Evolutionary conservation across 2,329 filamentous ascomycete species (phyloP).

Genomic region (Phaeoacremonium minimum): DNA sequence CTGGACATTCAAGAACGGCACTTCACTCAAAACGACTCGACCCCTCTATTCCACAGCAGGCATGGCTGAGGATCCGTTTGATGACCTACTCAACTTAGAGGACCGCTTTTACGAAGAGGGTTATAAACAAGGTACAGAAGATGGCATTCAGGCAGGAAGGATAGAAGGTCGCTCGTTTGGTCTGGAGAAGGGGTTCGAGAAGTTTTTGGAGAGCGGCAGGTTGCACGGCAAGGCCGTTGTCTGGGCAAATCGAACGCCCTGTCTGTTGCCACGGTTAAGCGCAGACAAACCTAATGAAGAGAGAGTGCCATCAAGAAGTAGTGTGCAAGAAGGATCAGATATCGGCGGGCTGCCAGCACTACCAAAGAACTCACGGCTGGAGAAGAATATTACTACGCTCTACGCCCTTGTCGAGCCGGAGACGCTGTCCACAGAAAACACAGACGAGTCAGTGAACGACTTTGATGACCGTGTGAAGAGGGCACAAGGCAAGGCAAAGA

Average conservation of each 20-base stretch:
- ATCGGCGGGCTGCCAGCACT: constrained; percentile 32
- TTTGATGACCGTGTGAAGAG: constrained; percentile 86
- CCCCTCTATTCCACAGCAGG: too few species aligned
- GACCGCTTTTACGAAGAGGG: constrained; percentile 77
- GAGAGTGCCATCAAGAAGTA: neutral
- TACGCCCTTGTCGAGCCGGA: constrained; percentile 75
- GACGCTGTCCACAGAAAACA: constrained; percentile 75
- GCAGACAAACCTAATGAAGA: constrained; percentile 8
- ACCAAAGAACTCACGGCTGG: constrained; percentile 59
- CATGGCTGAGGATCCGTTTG: constrained; percentile 46
- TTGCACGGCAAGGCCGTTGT: constrained; percentile 74
- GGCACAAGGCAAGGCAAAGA: constrained; percentile 77
- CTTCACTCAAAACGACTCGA: too few species aligned
- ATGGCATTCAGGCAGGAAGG: constrained; percentile 73
- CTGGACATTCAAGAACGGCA: too few species aligned
- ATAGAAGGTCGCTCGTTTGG: constrained; percentile 89
- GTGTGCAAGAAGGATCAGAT: neutral
- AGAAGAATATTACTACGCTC: constrained; percentile 71
- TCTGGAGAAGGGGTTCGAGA: constrained; percentile 89
- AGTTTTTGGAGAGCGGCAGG: constrained; percentile 76
- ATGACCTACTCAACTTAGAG: constrained; percentile 56
- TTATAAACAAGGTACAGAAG: constrained; percentile 67
- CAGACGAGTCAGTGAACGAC: constrained; percentile 83
- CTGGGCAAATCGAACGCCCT: constrained; percentile 82
- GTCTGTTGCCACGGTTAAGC: constrained; percentile 35